phyloP scores from a whole-genome alignment of 768 basidiomycete genomes.

The Floccularia luteovirens region DNA sequence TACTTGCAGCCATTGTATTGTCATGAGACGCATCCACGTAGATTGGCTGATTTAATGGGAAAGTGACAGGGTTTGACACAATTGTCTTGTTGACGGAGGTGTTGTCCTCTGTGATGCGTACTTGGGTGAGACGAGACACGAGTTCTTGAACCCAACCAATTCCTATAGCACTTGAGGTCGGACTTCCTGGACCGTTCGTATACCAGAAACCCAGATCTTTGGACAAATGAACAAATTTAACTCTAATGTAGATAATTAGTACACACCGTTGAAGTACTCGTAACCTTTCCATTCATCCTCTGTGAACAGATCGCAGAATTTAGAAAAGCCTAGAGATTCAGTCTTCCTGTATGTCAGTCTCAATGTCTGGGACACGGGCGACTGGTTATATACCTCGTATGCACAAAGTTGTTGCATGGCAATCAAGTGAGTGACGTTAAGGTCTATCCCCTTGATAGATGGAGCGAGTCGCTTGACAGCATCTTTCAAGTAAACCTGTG shows the following conservation, averaged over 20 bases:
- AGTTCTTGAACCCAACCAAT: slow-evolving; percentile 68
- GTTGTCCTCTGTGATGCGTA: slow-evolving; percentile 39
- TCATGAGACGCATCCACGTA: slow-evolving; percentile 79
- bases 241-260: too few relatives aligned
- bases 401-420: slow-evolving; percentile 65
- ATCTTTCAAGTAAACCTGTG: slow-evolving; percentile 46
- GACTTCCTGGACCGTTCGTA: slow-evolving; percentile 60
- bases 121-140: slow-evolving; percentile 62
- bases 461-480: slow-evolving; percentile 45
- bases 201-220: slow-evolving; percentile 46
- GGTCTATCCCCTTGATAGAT: slow-evolving; percentile 40
- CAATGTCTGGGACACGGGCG: not conserved
- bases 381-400: slow-evolving; percentile 46
- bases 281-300: slow-evolving; percentile 78
- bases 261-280: slow-evolving; percentile 48
- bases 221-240: too few relatives aligned
- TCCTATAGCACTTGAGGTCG: slow-evolving; percentile 52
- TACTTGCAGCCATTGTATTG: slow-evolving; percentile 61
- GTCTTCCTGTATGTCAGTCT: slow-evolving; percentile 36
- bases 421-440: slow-evolving; percentile 45
- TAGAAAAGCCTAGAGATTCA: slow-evolving; percentile 70
- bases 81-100: slow-evolving; percentile 66
- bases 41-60: slow-evolving; percentile 50
- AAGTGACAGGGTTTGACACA: slow-evolving; percentile 35
- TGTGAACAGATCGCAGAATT: slow-evolving; percentile 73